phyloP scores from a whole-genome alignment of 2,329 filamentous ascomycete species.

The Triangularia setosa region DNA sequence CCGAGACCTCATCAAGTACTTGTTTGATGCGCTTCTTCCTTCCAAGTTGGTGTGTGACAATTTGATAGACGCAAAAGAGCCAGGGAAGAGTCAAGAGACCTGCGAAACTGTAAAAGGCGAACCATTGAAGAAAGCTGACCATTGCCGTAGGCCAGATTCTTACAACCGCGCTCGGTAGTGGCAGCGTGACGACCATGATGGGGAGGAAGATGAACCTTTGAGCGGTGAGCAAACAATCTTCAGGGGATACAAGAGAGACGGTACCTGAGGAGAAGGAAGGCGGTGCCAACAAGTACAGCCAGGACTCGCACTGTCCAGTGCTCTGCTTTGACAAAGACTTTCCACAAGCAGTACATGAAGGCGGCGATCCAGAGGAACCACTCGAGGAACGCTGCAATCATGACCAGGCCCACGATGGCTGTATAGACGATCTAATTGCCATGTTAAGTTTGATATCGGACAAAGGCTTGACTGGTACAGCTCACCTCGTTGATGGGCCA shows the following conservation, averaged over 20 bases:
- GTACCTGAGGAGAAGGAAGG: slow-evolving; percentile 75
- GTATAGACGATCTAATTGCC: slow-evolving; percentile 73
- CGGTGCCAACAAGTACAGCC: slow-evolving; percentile 67
- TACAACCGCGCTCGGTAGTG: slow-evolving; percentile 69
- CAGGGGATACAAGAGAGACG: background rate
- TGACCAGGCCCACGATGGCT: slow-evolving; percentile 71
- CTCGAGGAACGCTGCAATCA: slow-evolving; percentile 81
- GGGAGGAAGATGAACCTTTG: slow-evolving; percentile 75
- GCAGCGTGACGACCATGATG: slow-evolving; percentile 90
- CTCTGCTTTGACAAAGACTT: slow-evolving; percentile 86
- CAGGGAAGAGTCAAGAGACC: slow-evolving; percentile 81
- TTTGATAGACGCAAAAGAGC: slow-evolving; percentile 88
- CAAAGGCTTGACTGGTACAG: background rate
- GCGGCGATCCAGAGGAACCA: slow-evolving; percentile 95
- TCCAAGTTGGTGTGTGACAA: slow-evolving; percentile 83
- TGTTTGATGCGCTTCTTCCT: slow-evolving; percentile 78
- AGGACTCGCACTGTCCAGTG: slow-evolving; percentile 78
- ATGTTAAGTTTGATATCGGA: background rate
- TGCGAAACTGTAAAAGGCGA: slow-evolving; percentile 92
- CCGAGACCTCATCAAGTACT: slow-evolving; percentile 76
- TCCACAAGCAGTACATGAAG: slow-evolving; percentile 85
- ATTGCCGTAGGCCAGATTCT: slow-evolving; percentile 66
- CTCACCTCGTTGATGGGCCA: slow-evolving; percentile 52
- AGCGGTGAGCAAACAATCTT: background rate
- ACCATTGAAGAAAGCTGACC: slow-evolving; percentile 79